Base-by-base conservation (phyloP, 2,329 filamentous ascomycete species). In the Penicillium sp. region DNA sequence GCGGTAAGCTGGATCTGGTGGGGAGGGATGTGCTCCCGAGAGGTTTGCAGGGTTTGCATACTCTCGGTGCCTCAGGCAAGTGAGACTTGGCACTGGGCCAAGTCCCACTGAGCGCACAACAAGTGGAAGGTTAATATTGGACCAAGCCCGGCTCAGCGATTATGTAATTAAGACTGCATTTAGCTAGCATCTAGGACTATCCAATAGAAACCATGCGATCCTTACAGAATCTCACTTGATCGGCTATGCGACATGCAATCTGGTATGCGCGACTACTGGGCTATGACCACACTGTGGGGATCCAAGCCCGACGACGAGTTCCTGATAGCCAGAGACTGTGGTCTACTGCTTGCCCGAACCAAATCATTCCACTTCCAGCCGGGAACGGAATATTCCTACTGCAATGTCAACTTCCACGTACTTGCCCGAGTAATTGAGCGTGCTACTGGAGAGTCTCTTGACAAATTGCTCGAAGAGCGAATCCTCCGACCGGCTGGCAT, bases 181-280 rank as follows among this genome's bases (percentile, higher is more conserved):
- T n/a, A n/a, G n/a, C n/a, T n/a, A n/a, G n/a, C n/a, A n/a, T n/a
- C n/a, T n/a, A n/a, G n/a, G n/a, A n/a, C n/a, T n/a, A n/a, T n/a
- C n/a, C n/a, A n/a, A n/a, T n/a, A n/a, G n/a, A n/a, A n/a, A n/a
- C n/a, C n/a, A n/a, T n/a, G n/a, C n/a, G n/a, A n/a, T n/a, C n/a
- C n/a, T n/a, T n/a, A n/a, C n/a, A n/a, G n/a, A n/a, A n/a, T n/a
- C n/a, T n/a, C n/a, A n/a, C n/a, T 80, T 17, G 62, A 70, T 6
- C 66, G 77, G 54, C 65, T 80, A 8, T 73, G 65, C 53, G 69
- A 77, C 58, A 80, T 75, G 65, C 75, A 77, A 57, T 79, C 77
- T 1, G 78, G 78, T 0, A 66, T 80, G 15, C 75, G 78, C 6
- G 78, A 80, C 61, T 79, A 80, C 59, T 79, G 78, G 77, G 77